Evolutionary conservation across 2,329 filamentous ascomycete species (phyloP), one percentile per base, ranked within the genome.

Genomic region (Pestalotiopsis sp.): DNA sequence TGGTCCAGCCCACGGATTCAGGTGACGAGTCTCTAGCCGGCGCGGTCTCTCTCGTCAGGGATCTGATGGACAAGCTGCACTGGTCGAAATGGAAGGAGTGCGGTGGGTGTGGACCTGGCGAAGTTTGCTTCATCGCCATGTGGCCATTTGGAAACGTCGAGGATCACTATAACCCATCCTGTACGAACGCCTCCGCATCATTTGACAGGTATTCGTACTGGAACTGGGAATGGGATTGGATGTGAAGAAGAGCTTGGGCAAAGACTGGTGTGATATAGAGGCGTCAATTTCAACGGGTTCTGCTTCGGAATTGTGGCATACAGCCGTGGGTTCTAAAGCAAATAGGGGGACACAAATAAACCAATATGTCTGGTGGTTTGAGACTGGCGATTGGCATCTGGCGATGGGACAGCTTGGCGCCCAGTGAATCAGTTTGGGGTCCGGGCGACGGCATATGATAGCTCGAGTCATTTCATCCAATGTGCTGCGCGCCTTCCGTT

Each of bases 81-180:
- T 82, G 81, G 80, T 74, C 77, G 4, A 75, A 70, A 5, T 82
- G 78, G 78, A 79, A 78, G 68, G 70, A 78, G 57, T 82, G 81
- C 67, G 73, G 72, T 1, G 68, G 58, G 4, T 82, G 81, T 66
- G 59, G 68, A 6, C 45, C 73, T 0, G 72, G 78, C 61, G 79
- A 81, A 70, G 67, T 81, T 31, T 83, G 81, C 70, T 76, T 80
- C 25, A 68, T 81, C 12, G 78, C 80, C 11, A 80, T 83, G 80
- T 82, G 79, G 72, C 81, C 80, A 0, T 71, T 76, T n/a, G 81
- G 81, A 14, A 71, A 71, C 14, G 70, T 70, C 14, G 75, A 77
- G 17, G 77, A 78, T 7, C 74, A 79, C 59, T 74, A 75, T 49
- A 71, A 71, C 49, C 79, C 78, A 1, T 75, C 73, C 60, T 80